Base-by-base conservation (phyloP, 768 basidiomycete genomes). In the Hygrophoropsis aurantiaca region DNA sequence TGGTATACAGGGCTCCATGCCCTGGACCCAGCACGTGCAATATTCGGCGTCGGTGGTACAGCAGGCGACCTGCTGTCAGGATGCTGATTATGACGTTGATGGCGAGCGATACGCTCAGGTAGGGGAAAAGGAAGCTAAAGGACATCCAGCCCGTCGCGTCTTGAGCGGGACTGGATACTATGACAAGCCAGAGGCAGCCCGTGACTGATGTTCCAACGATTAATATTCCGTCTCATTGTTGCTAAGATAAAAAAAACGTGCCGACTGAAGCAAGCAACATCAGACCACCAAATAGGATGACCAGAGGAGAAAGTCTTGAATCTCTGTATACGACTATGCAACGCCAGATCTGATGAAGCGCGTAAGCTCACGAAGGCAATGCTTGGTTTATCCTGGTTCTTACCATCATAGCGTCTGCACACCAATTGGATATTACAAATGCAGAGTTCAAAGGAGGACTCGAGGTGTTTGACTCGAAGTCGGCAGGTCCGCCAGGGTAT, bases 321-420 rank as follows among this genome's bases (percentile, higher is more conserved):
- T 66, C 59, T 54, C 47, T 57, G 47, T 66, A 66, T 20, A 66
- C 63, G 35, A 66, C 59, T 11, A 61, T 47, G 38, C 63, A 67
- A 9, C 64, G 61, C 64, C 64, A 66, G 48, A 66, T 53, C 64
- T 66, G 44, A 30, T 0, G 16, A 9, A 19, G 23, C 25, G 11
- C 9, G 40, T 60, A 9, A 30, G 35, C 26, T n/a, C n/a, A n/a
- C n/a, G n/a, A n/a, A n/a, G n/a, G n/a, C n/a, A n/a, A n/a, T n/a
- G n/a, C n/a, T n/a, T n/a, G n/a, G n/a, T n/a, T n/a, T n/a, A n/a
- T n/a, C n/a, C n/a, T n/a, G n/a, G n/a, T n/a, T n/a, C 55, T 51
- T 27, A 66, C 66, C 66, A 66, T 66, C 4, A 66, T 42, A 7
- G 52, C 44, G 27, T 66, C 59, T 23, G 64, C 63, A 11, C 52